Evolutionary conservation across 1,284 basidiomycete species (phyloP).

Genomic region (Agroathelia rolfsii): DNA sequence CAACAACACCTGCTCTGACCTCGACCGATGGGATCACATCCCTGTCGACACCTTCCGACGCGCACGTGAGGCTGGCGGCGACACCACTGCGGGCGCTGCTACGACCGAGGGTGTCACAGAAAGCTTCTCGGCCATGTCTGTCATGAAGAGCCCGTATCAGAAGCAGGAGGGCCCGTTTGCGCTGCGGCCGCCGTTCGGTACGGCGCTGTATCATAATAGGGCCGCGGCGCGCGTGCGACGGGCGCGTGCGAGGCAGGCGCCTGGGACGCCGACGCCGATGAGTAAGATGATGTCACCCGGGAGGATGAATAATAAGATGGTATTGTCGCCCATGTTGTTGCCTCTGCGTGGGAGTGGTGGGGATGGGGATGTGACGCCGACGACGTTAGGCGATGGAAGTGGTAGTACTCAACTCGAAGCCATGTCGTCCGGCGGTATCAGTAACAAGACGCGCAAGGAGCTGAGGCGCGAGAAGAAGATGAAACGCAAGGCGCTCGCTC

Average conservation of each 20-base stretch:
- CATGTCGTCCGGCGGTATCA: conserved; percentile 12
- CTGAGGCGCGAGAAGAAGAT: conserved; percentile 29
- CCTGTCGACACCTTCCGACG: conserved; percentile 67
- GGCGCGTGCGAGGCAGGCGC: conserved; percentile 3
- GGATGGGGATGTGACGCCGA: conserved; percentile 41
- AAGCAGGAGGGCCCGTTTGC: conserved; percentile 13
- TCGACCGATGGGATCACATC: conserved; percentile 65
- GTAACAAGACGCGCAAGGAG: conserved; percentile 23
- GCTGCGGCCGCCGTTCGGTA: conserved; percentile 32
- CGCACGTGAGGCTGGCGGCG: conserved; percentile 39
- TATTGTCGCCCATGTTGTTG: conserved; percentile 11
- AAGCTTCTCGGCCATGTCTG: conserved; percentile 16
- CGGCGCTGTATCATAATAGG: conserved; percentile 45
- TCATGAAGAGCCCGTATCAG: conserved; percentile 16
- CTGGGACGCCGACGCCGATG: conserved; percentile 13
- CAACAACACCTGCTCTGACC: too few species aligned
- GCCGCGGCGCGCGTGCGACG: conserved; percentile 15
- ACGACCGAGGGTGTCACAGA: conserved; percentile 22
- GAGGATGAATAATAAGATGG: too few species aligned
- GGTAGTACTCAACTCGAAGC: conserved; percentile 12
- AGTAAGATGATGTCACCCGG: conserved; percentile 17
- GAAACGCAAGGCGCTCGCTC: conserved; percentile 25
- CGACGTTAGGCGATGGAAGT: conserved; percentile 12
- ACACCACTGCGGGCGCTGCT: conserved; percentile 26
- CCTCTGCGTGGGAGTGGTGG: conserved; percentile 2